Evolutionary conservation across 345 rosid species (phyloP), one percentile per base, ranked within the genome.

Genomic region (Populus alba): DNA sequence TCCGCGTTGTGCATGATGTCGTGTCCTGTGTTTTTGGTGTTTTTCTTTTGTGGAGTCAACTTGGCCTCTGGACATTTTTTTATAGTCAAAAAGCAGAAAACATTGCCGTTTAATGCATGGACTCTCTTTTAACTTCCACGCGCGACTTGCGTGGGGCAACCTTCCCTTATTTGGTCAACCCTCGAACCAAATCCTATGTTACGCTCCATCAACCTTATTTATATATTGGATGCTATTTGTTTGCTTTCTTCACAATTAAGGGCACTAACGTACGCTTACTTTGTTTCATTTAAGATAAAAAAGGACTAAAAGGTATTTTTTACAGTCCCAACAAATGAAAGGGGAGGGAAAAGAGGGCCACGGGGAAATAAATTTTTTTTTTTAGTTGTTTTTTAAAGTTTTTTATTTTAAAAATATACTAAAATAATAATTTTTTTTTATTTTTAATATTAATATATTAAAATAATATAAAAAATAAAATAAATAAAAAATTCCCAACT

Each of bases 81-180:
- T 33, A 0, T 63, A 35, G 79, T 78, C 79, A 78, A 82, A 82
- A 73, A 3, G 3, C 8, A 66, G 35, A 71, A 70, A 63, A 4
- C 11, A 35, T 16, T 5, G 71, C 37, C 57, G 33, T 33, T 67
- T 35, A 35, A 43, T 70, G 38, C 65, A 71, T 9, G 10, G 65
- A 45, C 62, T 16, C 27, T n/a, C 27, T 49, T 66, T 65, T 7
- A 35, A 59, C 33, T 71, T 66, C 76, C 41, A 78, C 85, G 81
- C 77, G 70, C 35, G 15, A 1, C 57, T 63, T 25, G 66, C 55
- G 45, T 71, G 81, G 81, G 74, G 57, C 63, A 67, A 4, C 22
- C 63, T 1, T 1, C 13, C 67, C 75, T 75, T 75, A 35, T 45
- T 69, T 62, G 8, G 85, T 79, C 85, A 83, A 83, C 82, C 74